Percentiles rank a stretch among this genome's conserved stretches.
These are phyloP conservation scores for Russula foetens DNA, from an alignment of 768 basidiomycete species.

Conservation along the genomic window DNA sequence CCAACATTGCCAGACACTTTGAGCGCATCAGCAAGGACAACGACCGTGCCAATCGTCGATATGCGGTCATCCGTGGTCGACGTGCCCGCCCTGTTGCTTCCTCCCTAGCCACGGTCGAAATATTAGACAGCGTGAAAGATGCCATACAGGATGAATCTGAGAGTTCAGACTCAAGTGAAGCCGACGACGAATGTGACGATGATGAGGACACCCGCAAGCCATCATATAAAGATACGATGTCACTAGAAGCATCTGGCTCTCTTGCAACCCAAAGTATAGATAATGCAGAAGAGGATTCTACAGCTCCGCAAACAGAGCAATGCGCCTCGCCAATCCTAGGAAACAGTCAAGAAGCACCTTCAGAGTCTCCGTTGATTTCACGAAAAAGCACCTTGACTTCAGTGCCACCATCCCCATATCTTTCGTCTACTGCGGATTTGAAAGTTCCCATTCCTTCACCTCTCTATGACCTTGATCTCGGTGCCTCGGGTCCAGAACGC, in stretches of 20 bases:
- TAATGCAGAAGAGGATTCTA: not conserved
- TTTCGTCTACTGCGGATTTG: constrained; percentile 14
- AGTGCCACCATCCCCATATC: constrained; percentile 48
- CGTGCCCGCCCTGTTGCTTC: constrained; percentile 87
- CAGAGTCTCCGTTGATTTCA: not conserved
- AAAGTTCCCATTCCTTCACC: constrained; percentile 14
- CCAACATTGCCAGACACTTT: constrained; percentile 84
- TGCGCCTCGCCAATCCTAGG: not conserved
- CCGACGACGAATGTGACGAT: constrained; percentile 61
- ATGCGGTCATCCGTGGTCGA: constrained; percentile 79
- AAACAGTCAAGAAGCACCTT: not conserved
- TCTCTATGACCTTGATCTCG: constrained; percentile 44
- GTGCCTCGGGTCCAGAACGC: constrained; percentile 48
- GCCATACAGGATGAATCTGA: constrained; percentile 82
- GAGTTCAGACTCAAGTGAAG: constrained; percentile 56
- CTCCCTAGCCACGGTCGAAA: constrained; percentile 79
- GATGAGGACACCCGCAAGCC: constrained; percentile 39
- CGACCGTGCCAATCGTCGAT: constrained; percentile 67
- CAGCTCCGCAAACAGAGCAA: not conserved
- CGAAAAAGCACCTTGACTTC: constrained; percentile 27
- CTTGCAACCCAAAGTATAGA: not conserved
- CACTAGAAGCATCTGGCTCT: constrained; percentile 20
- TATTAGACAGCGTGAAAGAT: constrained; percentile 84
- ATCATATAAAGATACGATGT: constrained; percentile 24
- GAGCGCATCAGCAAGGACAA: constrained; percentile 73